Conservation (phyloP, 2,329 filamentous ascomycete species). For the Fusarium sp. region DNA sequence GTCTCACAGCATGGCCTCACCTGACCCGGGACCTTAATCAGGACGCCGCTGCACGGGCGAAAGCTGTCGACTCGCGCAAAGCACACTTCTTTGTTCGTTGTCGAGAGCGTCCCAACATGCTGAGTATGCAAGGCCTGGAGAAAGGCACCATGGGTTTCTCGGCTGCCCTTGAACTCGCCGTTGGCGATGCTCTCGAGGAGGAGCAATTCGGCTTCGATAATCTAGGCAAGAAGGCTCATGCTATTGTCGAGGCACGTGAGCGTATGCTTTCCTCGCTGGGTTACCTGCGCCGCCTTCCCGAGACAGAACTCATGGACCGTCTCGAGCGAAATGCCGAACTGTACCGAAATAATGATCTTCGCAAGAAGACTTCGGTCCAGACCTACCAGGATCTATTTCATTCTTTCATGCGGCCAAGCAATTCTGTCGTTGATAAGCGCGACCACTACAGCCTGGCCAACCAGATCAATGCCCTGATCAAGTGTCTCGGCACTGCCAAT, state of each 20-base stretch:
- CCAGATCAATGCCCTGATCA: constrained; percentile 76
- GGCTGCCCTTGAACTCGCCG: constrained; percentile 73
- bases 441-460: constrained; percentile 74
- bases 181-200: constrained; percentile 73
- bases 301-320: constrained; percentile 69
- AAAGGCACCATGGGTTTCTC: constrained; percentile 77
- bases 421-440: constrained; percentile 66
- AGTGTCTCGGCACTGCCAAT: constrained; percentile 72
- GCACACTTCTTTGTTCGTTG: constrained; percentile 71
- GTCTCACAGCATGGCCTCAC: constrained; percentile 72
- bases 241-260: constrained; percentile 69
- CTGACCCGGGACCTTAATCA: constrained; percentile 65
- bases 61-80: constrained; percentile 59
- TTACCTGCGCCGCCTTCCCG: constrained; percentile 67
- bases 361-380: constrained; percentile 65
- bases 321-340: constrained; percentile 67
- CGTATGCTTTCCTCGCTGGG: constrained; percentile 66
- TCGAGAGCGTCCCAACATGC: constrained; percentile 75
- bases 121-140: constrained; percentile 78
- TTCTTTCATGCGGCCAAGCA: constrained; percentile 69
- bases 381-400: constrained; percentile 73
- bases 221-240: constrained; percentile 65
- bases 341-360: constrained; percentile 65
- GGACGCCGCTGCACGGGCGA: constrained; percentile 58
- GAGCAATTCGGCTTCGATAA: constrained; percentile 71